Base-by-base conservation (phyloP, 441 rosid species). In the Aquilaria agallochum region DNA sequence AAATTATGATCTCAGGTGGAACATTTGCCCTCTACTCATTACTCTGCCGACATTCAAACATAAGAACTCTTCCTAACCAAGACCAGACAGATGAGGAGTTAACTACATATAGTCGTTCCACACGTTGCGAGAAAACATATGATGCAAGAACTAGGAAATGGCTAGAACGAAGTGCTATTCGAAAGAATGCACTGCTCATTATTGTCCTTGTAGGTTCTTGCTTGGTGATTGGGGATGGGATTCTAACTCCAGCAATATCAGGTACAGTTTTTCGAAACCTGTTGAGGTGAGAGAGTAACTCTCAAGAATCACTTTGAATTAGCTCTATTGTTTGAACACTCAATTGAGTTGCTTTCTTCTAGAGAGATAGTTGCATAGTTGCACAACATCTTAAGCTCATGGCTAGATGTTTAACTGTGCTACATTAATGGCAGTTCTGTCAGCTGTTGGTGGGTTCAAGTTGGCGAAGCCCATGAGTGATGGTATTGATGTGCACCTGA, bases 201-300 rank as follows among this genome's bases (percentile, higher is more conserved):
- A 69, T 85, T 58, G 99, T 94, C 75, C 94, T 94, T 49, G 78
- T 94, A 10, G 97, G 97, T 48, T 87, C 96, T 65, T 94, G 97
- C 78, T 91, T 94, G 97, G 80, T 94, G 78, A 89, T 94, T 30
- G 99, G 99, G 59, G 99, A 94, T 72, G 99, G 99, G 58, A 94
- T 94, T 72, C 90, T 94, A 53, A 94, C 99, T 62, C 99, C 97
- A 56, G 99, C 97, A 31, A 94, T 94, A 74, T 94, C 99, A 52
- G 99, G 99, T 88, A 82, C 5, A 4, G 5, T 40, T 40, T 40
- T 40, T 4, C 5, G 3, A 40, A 36, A 36, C 5, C 42, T 36
- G 7, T 36, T 36, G 42, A 36, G 42, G 42, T 36, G 7, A 36
- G 27, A 20, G 27, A 20, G 27, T 20, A 20, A 20, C 27, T 20